Evolutionary conservation across 1,284 basidiomycete species (phyloP).

Genomic region (Ustilago lituana): DNA sequence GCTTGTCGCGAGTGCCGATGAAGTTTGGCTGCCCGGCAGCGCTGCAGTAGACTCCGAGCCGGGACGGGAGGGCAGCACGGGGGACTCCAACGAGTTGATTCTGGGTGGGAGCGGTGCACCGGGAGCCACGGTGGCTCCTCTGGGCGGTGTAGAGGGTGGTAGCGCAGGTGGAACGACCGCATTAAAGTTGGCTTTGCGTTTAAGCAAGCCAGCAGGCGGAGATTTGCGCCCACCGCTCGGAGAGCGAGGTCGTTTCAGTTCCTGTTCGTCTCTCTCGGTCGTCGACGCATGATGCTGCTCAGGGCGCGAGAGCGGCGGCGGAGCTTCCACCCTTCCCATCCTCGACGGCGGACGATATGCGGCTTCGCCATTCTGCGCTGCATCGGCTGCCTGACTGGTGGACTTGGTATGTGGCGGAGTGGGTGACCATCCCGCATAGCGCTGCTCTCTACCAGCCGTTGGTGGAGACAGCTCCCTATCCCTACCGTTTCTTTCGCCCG

Average conservation of each 20-base stretch:
- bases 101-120: slow-evolving; percentile 30
- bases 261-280: neutral
- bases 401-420: slow-evolving; percentile 21
- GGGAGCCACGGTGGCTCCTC: slow-evolving; percentile 27
- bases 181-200: slow-evolving; percentile 42
- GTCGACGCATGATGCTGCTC: neutral
- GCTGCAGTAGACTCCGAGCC: slow-evolving; percentile 11
- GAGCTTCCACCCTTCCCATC: slow-evolving; percentile 28
- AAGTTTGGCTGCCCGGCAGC: slow-evolving; percentile 6
- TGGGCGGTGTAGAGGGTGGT: too few relatives aligned
- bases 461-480: slow-evolving; percentile 15
- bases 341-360: slow-evolving; percentile 22
- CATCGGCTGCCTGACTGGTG: neutral
- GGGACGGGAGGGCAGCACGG: slow-evolving; percentile 10
- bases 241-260: slow-evolving; percentile 28
- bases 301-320: slow-evolving; percentile 15
- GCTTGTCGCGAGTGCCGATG: slow-evolving; percentile 13
- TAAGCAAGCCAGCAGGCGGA: slow-evolving; percentile 40
- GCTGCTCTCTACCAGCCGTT: neutral
- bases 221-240: slow-evolving; percentile 8
- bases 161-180: slow-evolving; percentile 27
- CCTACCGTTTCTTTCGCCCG: slow-evolving; percentile 5
- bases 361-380: slow-evolving; percentile 7
- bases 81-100: slow-evolving; percentile 32
- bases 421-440: slow-evolving; percentile 21